Evolutionary conservation across 2,329 filamentous ascomycete genomes (phyloP), one percentile per base, ranked within the genome.

Genomic region (Hysterium pulicare): DNA sequence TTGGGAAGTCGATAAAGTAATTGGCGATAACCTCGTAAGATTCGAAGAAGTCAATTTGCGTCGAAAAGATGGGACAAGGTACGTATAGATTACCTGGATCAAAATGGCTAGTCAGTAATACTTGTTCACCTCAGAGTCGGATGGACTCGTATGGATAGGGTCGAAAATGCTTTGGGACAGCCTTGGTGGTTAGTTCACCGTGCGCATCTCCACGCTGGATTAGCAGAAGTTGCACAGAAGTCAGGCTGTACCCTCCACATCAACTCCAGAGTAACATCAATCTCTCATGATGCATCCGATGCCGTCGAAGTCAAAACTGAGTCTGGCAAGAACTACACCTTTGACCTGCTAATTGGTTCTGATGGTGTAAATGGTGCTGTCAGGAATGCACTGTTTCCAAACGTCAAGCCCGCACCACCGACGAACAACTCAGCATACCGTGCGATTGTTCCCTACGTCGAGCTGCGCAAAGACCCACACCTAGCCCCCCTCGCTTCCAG

Each of bases 181-280:
- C 69, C 67, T 7, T 74, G 71, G 62, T 74, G 70, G 67, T 59
- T 76, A 13, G 73, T 75, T 9, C 71, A 75, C 22, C 33, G 71
- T 15, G 71, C 72, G 10, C 70, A 76, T 53, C 60, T 76, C 4
- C 73, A 76, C 43, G 58, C 64, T 15, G 70, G 70, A 11, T 55
- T 75, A 2, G 64, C 66, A 10, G 55, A 68, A 17, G 59, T 71
- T 11, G 71, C 71, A 2, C 49, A 59, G 17, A 50, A 60, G 11
- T 53, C 63, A 11, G 72, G 72, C 1, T 69, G 66, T 1, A 49
- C 55, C 4, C 54, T 75, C 22, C 44, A 66, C 20, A 66, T 72
- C 9, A 48, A 58, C 16, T 64, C 65, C 15, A 59, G 65, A 26
- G 69, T 74, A 4, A 45, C 46, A 3, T 49, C 54, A 11, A 48